These are phyloP conservation scores for Pseudoturritis turrita DNA, from an alignment of 345 rosid genomes.

Conservation along the genomic window DNA sequence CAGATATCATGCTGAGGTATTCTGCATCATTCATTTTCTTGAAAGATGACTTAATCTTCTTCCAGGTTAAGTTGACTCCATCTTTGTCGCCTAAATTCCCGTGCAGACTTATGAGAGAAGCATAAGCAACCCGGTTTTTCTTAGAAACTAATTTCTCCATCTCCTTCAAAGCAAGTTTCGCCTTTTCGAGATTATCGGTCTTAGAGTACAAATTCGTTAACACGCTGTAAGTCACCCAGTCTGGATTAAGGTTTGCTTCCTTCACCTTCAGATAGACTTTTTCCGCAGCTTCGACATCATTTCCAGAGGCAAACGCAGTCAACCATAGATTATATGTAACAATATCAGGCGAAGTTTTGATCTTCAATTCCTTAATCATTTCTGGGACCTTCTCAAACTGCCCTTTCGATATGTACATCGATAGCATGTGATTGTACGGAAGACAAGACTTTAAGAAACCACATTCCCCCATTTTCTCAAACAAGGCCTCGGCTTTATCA, in stretches of 20 bases:
- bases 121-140: conserved; percentile 52
- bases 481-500: conserved; percentile 71
- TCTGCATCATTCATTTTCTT: conserved; percentile 68
- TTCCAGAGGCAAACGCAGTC: conserved; percentile 48
- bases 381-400: conserved; percentile 53
- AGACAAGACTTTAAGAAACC: conserved; percentile 57
- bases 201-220: conserved; percentile 58
- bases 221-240: conserved; percentile 79
- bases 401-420: conserved; percentile 53
- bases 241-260: conserved; percentile 56
- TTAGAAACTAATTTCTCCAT: conserved; percentile 75
- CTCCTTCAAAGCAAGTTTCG: conserved; percentile 61
- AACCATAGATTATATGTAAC: conserved; percentile 73
- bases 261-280: conserved; percentile 53
- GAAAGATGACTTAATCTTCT: conserved; percentile 56
- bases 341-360: conserved; percentile 56
- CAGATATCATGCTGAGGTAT: conserved; percentile 69
- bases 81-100: conserved; percentile 57
- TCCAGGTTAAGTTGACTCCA: conserved; percentile 64
- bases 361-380: conserved; percentile 56
- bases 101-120: conserved; percentile 73
- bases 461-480: conserved; percentile 74
- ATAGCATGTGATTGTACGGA: conserved; percentile 76
- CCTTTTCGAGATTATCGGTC: conserved; percentile 46
- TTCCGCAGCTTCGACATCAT: conserved; percentile 59